These are phyloP conservation scores for Globisporangium radiosum DNA, from an alignment of 352 stramenopile species.

Conservation along the genomic window DNA sequence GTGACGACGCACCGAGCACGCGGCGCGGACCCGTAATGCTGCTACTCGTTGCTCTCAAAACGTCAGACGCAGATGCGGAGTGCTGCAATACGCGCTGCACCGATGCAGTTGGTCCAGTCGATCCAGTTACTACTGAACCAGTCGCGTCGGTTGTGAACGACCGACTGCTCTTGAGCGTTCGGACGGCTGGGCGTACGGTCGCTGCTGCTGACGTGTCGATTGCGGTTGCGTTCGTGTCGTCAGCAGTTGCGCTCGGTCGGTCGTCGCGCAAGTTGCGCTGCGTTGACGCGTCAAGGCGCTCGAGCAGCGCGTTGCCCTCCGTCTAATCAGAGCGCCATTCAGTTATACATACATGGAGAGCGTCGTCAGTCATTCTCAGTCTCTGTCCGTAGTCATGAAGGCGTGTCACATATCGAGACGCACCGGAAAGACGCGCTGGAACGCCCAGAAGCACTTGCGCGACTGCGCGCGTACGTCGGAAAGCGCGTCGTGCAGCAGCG, in stretches of 20 bases:
- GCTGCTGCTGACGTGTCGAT: not conserved
- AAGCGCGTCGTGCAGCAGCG: conserved; percentile 58
- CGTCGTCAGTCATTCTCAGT: too few relatives aligned
- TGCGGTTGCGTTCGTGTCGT: not conserved
- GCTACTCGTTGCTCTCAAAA: not conserved
- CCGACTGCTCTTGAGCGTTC: conserved; percentile 12
- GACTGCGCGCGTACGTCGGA: conserved; percentile 68
- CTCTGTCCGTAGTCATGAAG: too few relatives aligned
- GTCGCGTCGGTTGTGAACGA: conserved; percentile 8
- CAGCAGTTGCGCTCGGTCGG: conserved; percentile 17
- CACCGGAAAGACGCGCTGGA: conserved; percentile 62
- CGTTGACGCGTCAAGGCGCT: conserved; percentile 57
- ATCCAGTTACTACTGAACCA: too few relatives aligned
- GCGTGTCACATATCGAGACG: not conserved
- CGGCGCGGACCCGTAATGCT: conserved; percentile 17
- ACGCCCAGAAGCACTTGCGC: conserved; percentile 76
- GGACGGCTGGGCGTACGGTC: not conserved
- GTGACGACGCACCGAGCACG: conserved; percentile 11
- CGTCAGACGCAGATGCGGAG: not conserved
- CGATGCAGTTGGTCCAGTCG: not conserved
- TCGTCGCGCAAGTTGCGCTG: conserved; percentile 55
- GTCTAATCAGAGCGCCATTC: conserved; percentile 12
- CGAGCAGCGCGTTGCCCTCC: conserved; percentile 47
- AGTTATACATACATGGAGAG: too few relatives aligned
- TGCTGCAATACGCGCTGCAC: conserved; percentile 20